These are phyloP conservation scores for Corynascus novoguineensis DNA, from an alignment of 495 filamentous ascomycete genomes.

Conservation along the genomic window DNA sequence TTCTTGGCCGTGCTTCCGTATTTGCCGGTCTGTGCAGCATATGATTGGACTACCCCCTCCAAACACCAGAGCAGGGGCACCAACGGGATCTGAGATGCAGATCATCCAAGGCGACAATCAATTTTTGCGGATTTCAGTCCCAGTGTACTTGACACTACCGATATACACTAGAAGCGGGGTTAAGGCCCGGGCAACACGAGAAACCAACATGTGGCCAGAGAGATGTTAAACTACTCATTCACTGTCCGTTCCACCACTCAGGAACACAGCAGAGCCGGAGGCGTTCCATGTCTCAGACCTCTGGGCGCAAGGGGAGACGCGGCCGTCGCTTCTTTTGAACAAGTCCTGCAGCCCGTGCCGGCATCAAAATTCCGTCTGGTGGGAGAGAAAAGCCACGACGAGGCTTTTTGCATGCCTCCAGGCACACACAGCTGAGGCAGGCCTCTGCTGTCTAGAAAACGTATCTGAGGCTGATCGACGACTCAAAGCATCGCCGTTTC, in stretches of 20 bases:
- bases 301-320: not conserved
- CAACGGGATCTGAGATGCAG: constrained; percentile 1
- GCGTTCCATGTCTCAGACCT: constrained; percentile 17
- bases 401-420: not conserved
- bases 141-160: too few relatives aligned
- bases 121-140: too few relatives aligned
- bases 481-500: constrained; percentile 3
- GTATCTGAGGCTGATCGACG: constrained; percentile 1
- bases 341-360: not conserved
- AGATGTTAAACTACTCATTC: not conserved
- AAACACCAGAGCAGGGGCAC: not conserved
- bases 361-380: not conserved
- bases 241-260: too few relatives aligned
- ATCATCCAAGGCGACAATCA: not conserved
- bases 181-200: not conserved
- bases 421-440: not conserved
- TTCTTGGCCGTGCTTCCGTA: constrained; percentile 7
- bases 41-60: not conserved
- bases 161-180: not conserved
- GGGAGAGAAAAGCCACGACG: not conserved
- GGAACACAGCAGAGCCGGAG: not conserved
- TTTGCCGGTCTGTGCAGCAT: not conserved
- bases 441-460: not conserved
- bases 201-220: not conserved
- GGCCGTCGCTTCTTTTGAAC: not conserved